Evolutionary conservation across 441 rosid genomes (phyloP).

Genomic region (Heliophila coronopifolia): DNA sequence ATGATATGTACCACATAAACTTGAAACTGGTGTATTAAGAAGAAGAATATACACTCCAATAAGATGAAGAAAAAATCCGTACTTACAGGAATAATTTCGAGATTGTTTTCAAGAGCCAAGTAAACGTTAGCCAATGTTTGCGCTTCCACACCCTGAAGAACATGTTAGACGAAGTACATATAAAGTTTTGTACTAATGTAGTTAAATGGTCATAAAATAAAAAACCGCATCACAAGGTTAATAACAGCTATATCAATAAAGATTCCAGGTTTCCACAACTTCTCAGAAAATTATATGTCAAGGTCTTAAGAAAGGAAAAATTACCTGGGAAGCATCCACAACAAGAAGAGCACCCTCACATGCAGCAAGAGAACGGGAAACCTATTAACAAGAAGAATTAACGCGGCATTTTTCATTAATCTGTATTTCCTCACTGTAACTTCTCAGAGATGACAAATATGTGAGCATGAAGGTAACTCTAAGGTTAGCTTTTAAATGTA

Average conservation of each 20-base stretch:
- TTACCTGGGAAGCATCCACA: slow-evolving; percentile 97
- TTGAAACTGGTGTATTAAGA: not conserved
- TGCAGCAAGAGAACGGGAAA: slow-evolving; percentile 97
- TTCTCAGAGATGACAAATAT: not conserved
- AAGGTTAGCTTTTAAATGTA: not conserved
- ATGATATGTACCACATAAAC: not conserved
- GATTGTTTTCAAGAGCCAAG: slow-evolving; percentile 89
- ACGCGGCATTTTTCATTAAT: slow-evolving; percentile 5
- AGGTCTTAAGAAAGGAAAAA: not conserved
- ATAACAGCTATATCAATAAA: slow-evolving; percentile 1
- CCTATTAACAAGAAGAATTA: slow-evolving; percentile 36
- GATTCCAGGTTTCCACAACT: not conserved
- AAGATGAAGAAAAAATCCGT: slow-evolving; percentile 12
- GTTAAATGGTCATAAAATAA: no score
- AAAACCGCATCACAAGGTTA: no score
- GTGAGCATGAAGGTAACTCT: not conserved
- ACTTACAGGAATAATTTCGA: slow-evolving; percentile 92
- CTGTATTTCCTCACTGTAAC: no score
- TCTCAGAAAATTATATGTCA: slow-evolving; percentile 1
- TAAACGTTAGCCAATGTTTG: slow-evolving; percentile 93
- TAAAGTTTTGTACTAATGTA: slow-evolving; percentile 7
- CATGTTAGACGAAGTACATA: slow-evolving; percentile 15
- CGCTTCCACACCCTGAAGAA: slow-evolving; percentile 90
- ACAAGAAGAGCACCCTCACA: slow-evolving; percentile 99
- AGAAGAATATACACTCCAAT: not conserved